Evolutionary conservation across 2,329 filamentous ascomycete genomes (phyloP).

Genomic region (Graphium sp.): DNA sequence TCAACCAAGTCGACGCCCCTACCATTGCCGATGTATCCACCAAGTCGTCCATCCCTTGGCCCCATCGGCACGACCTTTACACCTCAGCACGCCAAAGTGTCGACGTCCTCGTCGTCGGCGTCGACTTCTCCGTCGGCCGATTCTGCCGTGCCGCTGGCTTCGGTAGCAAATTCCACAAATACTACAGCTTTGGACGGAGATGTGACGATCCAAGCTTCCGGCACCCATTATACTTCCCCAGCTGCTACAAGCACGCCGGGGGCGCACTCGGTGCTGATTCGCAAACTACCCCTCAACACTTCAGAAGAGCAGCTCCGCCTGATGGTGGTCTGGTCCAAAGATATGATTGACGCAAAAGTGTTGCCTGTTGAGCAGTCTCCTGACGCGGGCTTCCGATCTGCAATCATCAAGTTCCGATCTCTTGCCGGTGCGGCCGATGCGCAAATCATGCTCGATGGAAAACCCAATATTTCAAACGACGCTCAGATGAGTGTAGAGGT

Average conservation of each 20-base stretch:
- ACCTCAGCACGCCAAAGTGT: too few species aligned
- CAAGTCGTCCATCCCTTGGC: too few species aligned
- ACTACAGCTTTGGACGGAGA: constrained; percentile 24
- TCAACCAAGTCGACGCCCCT: too few species aligned
- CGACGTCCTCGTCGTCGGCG: too few species aligned
- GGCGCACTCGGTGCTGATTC: constrained; percentile 27
- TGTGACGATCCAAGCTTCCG: constrained; percentile 17
- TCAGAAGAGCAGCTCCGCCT: constrained; percentile 34
- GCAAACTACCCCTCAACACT: constrained; percentile 33
- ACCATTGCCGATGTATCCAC: too few species aligned
- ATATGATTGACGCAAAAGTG: constrained; percentile 32
- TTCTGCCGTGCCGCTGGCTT: too few species aligned
- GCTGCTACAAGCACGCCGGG: constrained; percentile 2
- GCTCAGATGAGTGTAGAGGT: constrained; percentile 41
- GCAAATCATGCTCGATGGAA: constrained; percentile 40
- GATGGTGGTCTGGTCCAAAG: constrained; percentile 43
- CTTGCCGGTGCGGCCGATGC: constrained; percentile 35
- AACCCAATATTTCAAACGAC: constrained; percentile 30
- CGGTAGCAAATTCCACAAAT: too few species aligned
- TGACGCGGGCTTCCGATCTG: constrained; percentile 31
- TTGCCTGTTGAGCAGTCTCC: constrained; percentile 29
- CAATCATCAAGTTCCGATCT: constrained; percentile 34
- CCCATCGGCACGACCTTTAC: too few species aligned
- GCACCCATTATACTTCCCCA: constrained; percentile 21
- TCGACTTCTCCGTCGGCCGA: too few species aligned